Percentiles rank a stretch among this genome's conserved stretches.
These are phyloP conservation scores for Penicillium sclerotiorum DNA, from an alignment of 2,329 filamentous ascomycete species.

Conservation along the genomic window DNA sequence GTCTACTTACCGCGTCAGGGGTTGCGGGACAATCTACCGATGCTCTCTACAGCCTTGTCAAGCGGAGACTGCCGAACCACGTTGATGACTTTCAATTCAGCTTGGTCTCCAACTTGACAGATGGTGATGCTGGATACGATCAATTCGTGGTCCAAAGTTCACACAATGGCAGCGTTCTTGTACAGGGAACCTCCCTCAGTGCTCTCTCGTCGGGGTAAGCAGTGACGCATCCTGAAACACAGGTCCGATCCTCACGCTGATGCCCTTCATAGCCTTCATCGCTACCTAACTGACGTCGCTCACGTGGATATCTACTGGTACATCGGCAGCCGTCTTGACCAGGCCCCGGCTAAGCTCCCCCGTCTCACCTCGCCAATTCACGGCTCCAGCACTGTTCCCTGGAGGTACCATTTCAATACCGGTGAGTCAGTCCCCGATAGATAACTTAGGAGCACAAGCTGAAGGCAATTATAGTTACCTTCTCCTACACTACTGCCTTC, in stretches of 20 bases:
- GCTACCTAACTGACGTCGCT: conserved; percentile 44
- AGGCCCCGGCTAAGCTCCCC: conserved; percentile 33
- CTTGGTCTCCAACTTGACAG: conserved; percentile 12
- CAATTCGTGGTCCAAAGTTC: conserved; percentile 23
- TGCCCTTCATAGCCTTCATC: conserved; percentile 47
- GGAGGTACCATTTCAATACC: conserved; percentile 56
- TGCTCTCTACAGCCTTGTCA: conserved; percentile 28
- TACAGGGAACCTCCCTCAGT: conserved; percentile 39
- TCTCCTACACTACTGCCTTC: conserved; percentile 55
- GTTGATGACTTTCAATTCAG: conserved; percentile 23
- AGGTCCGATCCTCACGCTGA: no score
- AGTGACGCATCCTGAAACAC: no score
- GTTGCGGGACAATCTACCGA: conserved; percentile 19
- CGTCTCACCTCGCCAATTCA: conserved; percentile 35
- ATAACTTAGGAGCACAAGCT: not conserved
- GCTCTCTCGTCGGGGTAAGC: conserved; percentile 37
- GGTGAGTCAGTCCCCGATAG: conserved; percentile 29
- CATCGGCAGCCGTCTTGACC: conserved; percentile 46
- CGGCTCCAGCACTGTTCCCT: conserved; percentile 49
- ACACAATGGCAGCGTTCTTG: conserved; percentile 31
- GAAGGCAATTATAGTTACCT: conserved; percentile 45
- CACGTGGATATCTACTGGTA: conserved; percentile 54
- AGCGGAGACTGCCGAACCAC: conserved; percentile 28
- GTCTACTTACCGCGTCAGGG: conserved; percentile 8
- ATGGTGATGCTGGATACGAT: conserved; percentile 17